Base-by-base conservation (phyloP, 2,329 filamentous ascomycete species). In the Sporothrix schenckii region DNA sequence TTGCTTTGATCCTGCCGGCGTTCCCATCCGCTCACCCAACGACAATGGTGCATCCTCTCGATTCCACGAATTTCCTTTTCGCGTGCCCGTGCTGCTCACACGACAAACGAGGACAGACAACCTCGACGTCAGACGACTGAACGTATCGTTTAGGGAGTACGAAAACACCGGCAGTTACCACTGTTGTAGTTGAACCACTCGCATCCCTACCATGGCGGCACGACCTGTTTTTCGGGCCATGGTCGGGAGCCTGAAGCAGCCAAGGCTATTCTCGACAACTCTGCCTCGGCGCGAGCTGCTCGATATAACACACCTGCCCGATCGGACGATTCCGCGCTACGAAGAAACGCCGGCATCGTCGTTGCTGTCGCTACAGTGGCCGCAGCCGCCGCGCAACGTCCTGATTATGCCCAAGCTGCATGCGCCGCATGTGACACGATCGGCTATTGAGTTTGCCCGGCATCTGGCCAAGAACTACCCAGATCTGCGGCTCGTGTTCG, bases 381-480 rank as follows among this genome's bases (percentile, higher is more conserved):
- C 83, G 0, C 79, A 81, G 27, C 85, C 87, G 1, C 86, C 85
- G 49, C 83, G 82, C 66, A 88, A 88, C 73, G 79, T 88, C 61
- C 80, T 89, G 34, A 80, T 89, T 53, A 85, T 88, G 70, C 85
- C 86, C 54, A 89, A 89, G 77, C 82, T 88, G 66, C 85, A 84
- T 73, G 83, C 85, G 0, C 82, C 84, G 0, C 80, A 84, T 13
- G 86, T 88, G 19, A 82, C 82, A 19, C 77, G 82, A 19, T 85
- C 86, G 2, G 85, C 86, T 34, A 77, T 87, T 73, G 81, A 82
- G 72, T 88, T 88, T 72, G 86, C 86, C 74, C 90, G 87, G 75
- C 91, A 98, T 79, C 87, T 97, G 71, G 87, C 89, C 74, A 85
- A 84, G 72, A 92, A 92, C 71, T 97, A 98, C 79, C 90, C 93